phyloP scores from a whole-genome alignment of 495 filamentous ascomycete species.

The Massariosphaeria phaeospora region DNA sequence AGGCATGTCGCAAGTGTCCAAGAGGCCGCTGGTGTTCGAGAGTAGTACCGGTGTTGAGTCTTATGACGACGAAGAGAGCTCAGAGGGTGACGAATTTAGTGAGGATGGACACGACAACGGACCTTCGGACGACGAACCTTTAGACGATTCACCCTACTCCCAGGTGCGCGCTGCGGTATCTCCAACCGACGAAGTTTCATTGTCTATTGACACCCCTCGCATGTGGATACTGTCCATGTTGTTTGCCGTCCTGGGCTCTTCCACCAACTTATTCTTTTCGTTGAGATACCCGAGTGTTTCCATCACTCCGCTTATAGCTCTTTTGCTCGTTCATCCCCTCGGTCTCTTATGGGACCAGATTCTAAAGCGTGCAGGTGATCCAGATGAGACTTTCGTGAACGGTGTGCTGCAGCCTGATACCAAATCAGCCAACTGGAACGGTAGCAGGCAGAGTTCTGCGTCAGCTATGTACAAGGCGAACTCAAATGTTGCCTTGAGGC shows the following conservation, averaged over 20 bases:
- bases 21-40: constrained; percentile 22
- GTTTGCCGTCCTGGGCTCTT: constrained; percentile 74
- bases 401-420: constrained; percentile 37
- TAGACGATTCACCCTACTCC: constrained; percentile 33
- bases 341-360: constrained; percentile 71
- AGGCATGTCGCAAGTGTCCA: no score
- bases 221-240: constrained; percentile 79
- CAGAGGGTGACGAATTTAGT: no score
- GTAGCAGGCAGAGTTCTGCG: constrained; percentile 2
- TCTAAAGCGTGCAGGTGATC: constrained; percentile 59
- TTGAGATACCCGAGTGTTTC: constrained; percentile 80
- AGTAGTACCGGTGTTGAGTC: constrained; percentile 18
- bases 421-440: neutral
- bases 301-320: constrained; percentile 77
- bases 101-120: constrained; percentile 22
- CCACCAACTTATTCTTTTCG: constrained; percentile 79
- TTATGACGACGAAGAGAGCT: constrained; percentile 16
- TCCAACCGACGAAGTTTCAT: constrained; percentile 62
- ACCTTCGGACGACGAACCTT: neutral
- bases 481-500: constrained; percentile 32
- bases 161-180: constrained; percentile 70
- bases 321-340: constrained; percentile 75
- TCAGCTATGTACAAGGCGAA: neutral
- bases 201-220: constrained; percentile 79
- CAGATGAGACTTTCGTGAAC: constrained; percentile 55